phyloP scores from a whole-genome alignment of 805 yeast genomes.

The Suhomyces vadensis region DNA sequence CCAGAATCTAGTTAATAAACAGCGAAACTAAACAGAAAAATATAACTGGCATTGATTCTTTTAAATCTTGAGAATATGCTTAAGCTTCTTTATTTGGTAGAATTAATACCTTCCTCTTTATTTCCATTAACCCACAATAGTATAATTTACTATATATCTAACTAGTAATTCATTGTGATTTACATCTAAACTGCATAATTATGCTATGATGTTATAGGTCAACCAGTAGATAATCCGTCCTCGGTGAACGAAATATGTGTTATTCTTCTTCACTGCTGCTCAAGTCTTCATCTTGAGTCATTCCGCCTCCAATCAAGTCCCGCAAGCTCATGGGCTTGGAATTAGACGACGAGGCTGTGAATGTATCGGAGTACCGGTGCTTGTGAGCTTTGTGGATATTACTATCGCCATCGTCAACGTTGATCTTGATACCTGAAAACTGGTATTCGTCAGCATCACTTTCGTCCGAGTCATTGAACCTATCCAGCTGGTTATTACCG shows the following conservation, averaged over 20 bases:
- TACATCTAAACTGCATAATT: neutral
- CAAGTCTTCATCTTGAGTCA: conserved; percentile 24
- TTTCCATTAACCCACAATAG: too few relatives aligned
- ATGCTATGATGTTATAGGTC: neutral
- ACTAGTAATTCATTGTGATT: neutral
- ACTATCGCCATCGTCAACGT: conserved; percentile 18
- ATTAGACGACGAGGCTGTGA: conserved; percentile 4
- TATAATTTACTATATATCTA: too few relatives aligned
- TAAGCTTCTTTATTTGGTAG: too few relatives aligned
- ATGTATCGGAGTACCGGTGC: conserved; percentile 5
- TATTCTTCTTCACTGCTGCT: conserved; percentile 38
- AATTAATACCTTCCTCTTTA: too few relatives aligned
- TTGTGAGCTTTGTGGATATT: conserved; percentile 1
- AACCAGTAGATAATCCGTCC: too few relatives aligned
- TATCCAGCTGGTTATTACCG: conserved; percentile 7
- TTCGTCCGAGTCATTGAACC: conserved; percentile 26
- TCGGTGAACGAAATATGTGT: neutral
- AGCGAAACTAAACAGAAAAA: too few relatives aligned
- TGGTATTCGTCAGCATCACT: conserved; percentile 25
- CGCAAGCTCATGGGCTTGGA: conserved; percentile 42
- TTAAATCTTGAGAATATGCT: too few relatives aligned
- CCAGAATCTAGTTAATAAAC: too few relatives aligned
- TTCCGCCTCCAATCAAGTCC: conserved; percentile 33
- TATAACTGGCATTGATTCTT: too few relatives aligned
- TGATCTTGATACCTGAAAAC: conserved; percentile 27